Conservation (phyloP, 176 grass and related monocot genomes). For the Musa itinerans region DNA sequence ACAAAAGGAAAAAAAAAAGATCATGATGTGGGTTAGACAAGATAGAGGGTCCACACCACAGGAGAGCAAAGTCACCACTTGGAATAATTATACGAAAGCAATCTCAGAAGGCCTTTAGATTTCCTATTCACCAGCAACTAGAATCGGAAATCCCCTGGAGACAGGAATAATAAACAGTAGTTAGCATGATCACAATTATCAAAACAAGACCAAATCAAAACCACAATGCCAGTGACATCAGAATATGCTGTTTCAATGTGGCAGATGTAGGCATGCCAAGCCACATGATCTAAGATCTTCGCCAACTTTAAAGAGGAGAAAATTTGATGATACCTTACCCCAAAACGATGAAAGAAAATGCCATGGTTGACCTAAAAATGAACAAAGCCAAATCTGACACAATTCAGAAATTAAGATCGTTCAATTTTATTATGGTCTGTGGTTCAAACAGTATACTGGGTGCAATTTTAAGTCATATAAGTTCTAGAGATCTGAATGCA, state of each 20-base stretch:
- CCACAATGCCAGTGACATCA: not conserved
- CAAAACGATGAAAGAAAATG: not conserved
- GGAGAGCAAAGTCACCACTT: not conserved
- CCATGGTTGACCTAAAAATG: not conserved
- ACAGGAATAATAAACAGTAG: constrained; percentile 17
- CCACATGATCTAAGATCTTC: no score
- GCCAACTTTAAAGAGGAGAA: no score
- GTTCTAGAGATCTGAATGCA: no score
- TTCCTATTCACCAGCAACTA: constrained; percentile 63
- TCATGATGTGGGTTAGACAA: no score
- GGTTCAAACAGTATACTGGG: no score
- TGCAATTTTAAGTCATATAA: no score
- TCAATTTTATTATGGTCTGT: not conserved
- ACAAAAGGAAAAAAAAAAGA: no score
- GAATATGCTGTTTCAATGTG: not conserved
- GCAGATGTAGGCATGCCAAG: not conserved
- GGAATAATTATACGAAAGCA: not conserved
- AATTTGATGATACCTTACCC: no score
- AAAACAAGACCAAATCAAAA: constrained; percentile 1
- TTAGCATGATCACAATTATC: not conserved
- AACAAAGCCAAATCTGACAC: not conserved
- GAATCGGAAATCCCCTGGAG: constrained; percentile 78
- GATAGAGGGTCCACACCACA: no score
- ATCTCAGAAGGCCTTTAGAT: not conserved
- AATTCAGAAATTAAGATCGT: not conserved